These are phyloP conservation scores for Polygonum maritimum DNA, from an alignment of 148 eudicot species.

Conservation along the genomic window DNA sequence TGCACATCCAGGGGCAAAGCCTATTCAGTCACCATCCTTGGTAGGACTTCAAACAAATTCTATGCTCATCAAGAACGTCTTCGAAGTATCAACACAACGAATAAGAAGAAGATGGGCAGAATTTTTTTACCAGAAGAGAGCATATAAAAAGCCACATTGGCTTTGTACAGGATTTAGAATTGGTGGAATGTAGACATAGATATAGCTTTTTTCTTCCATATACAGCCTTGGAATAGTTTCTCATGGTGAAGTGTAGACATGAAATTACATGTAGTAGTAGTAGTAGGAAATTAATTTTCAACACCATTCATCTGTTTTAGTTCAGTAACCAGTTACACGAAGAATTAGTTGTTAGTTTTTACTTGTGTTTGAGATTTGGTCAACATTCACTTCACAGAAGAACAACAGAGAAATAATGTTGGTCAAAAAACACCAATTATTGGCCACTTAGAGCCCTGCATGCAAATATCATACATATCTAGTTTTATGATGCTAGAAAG, in stretches of 20 bases:
- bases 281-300: neutral
- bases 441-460: neutral
- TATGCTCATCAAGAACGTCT: neutral
- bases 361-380: neutral
- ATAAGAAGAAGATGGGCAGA: constrained; percentile 1
- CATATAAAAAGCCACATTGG: constrained; percentile 6
- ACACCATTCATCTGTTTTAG: neutral
- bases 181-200: neutral
- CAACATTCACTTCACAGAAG: neutral
- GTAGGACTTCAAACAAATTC: neutral
- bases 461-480: neutral
- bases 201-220: neutral
- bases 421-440: neutral
- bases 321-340: neutral
- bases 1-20: neutral
- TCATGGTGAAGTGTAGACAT: neutral
- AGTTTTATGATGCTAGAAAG: neutral
- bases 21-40: neutral
- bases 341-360: neutral
- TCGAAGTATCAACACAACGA: neutral
- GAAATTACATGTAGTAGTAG: neutral
- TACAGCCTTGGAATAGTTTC: neutral
- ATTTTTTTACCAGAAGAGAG: neutral
- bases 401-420: neutral
- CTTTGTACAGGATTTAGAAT: constrained; percentile 3